Evolutionary conservation across 176 grass and related monocot genomes (phyloP), one percentile per base, ranked within the genome.

Genomic region (Zoysia pacifica): DNA sequence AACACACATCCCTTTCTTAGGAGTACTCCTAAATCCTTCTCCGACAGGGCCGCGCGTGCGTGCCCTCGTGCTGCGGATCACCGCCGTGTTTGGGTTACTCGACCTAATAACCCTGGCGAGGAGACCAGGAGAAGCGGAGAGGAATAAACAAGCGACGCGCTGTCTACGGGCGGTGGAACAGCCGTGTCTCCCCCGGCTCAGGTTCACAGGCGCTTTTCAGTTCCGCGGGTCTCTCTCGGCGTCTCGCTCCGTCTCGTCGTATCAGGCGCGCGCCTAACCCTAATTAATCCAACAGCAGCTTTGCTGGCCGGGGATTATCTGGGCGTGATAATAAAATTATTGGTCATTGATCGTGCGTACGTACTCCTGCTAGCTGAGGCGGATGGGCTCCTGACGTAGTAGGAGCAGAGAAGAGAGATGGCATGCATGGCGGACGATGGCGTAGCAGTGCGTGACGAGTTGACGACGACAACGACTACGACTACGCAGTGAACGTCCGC

Each of bases 181-280:
- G 18, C 9, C 18, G 35, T 89, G 86, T 89, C 86, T 84, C 77
- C 89, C 89, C 28, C 19, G 14, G 55, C 64, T 65, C 74, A 42
- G 50, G 60, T 84, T 91, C 81, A 89, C 86, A 94, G 80, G 77
- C 75, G 47, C 69, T 87, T 87, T 88, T 70, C 45, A 54, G 63
- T 75, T 60, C 50, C 8, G 53, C 11, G 62, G 13, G 86, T 71
- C 63, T 56, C 63, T 69, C 9, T 37, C 28, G 28, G 28, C 28
- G 28, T 28, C 56, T 13, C 38, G 10, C 40, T 38, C 61, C 69
- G 62, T 20, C 62, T 74, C 75, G 62, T 75, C 75, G 51, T 74
- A 87, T 83, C 74, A 79, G 86, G 80, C 79, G 12, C 50, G 80
- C 79, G 12, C 50, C 45, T 28, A 35, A 13, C 41, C 19, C 40